Base-by-base conservation (phyloP, 306 rosid genomes). In the Castanea mollissima region DNA sequence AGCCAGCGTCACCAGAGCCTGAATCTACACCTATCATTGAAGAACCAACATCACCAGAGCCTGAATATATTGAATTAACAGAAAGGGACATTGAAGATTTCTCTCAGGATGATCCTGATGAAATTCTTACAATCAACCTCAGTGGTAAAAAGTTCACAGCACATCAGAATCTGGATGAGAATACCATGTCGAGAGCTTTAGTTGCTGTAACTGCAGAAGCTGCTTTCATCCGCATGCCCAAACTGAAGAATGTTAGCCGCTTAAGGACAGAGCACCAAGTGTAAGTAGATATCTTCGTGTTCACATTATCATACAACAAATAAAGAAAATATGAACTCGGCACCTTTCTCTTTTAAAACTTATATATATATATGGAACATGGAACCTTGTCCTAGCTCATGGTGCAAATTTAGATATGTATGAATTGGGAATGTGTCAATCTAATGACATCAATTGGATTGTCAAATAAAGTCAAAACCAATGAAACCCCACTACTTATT, bases 181-280 rank as follows among this genome's bases (percentile, higher is more conserved):
- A 13, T 55, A 73, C 65, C n/a, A 35, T 18, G 70, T 79, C 94
- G 56, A 76, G 62, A 46, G 81, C 88, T 25, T 29, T 89, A 18
- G 90, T 90, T 54, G 16, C 56, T 2, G 19, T 84, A 18, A 54
- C 68, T 67, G 62, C 64, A 23, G 51, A 77, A 67, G 77, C 73
- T 11, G 51, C 83, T 8, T 69, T 67, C 32, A 73, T 35, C 27
- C 86, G 73, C 21, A 11, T 55, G 34, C 88, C 78, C 32, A 86
- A 80, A 55, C n/a, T 89, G 73, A 94, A 94, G 76, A 16, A 55
- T 59, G 88, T 32, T 12, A 74, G 84, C 55, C 90, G 97, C 23
- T 79, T 94, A 55, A 80, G 88, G 55, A 94, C 96, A 0, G 85
- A 83, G 69, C 96, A 89, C 10, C 25, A 44, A 25, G 96, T 87